These are phyloP conservation scores for Elsinoe batatas DNA, from an alignment of 2,329 filamentous ascomycete species.

Conservation along the genomic window DNA sequence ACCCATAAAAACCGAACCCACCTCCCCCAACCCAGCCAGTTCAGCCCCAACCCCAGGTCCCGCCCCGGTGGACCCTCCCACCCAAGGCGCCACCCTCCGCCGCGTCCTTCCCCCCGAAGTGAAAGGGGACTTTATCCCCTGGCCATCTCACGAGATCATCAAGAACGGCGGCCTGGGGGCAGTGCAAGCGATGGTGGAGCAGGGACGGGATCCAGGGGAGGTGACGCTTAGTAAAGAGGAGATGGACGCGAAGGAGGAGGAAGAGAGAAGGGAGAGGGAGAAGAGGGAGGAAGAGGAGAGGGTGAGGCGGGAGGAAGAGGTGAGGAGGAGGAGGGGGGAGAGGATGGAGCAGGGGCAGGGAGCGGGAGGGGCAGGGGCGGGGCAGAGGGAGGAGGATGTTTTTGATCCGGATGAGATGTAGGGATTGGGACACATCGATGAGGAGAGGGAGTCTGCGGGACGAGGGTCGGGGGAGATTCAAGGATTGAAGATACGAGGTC, in stretches of 20 bases:
- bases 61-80: constrained; percentile 21
- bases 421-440: background rate
- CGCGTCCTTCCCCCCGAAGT: constrained; percentile 7
- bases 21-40: constrained; percentile 21
- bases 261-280: constrained; percentile 31
- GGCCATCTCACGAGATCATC: constrained; percentile 64
- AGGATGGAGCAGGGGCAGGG: constrained; percentile 9
- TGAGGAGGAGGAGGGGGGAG: constrained; percentile 15
- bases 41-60: constrained; percentile 3
- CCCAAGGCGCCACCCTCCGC: constrained; percentile 28
- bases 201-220: constrained; percentile 49
- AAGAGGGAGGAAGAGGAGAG: constrained; percentile 27
- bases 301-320: constrained; percentile 18
- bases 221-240: constrained; percentile 36
- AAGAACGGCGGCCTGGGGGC: constrained; percentile 55
- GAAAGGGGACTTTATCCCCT: constrained; percentile 54
- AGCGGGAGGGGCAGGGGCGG: constrained; percentile 12
- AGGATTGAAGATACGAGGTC: too few species aligned
- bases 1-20: constrained; percentile 25
- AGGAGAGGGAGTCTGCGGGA: background rate
- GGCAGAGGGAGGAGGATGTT: constrained; percentile 19
- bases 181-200: constrained; percentile 50
- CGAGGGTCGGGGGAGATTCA: background rate
- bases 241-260: constrained; percentile 27
- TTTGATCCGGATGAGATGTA: constrained; percentile 28